Evolutionary conservation across 805 yeast species (phyloP).

Genomic region (Metschnikowia aberdeeniae): DNA sequence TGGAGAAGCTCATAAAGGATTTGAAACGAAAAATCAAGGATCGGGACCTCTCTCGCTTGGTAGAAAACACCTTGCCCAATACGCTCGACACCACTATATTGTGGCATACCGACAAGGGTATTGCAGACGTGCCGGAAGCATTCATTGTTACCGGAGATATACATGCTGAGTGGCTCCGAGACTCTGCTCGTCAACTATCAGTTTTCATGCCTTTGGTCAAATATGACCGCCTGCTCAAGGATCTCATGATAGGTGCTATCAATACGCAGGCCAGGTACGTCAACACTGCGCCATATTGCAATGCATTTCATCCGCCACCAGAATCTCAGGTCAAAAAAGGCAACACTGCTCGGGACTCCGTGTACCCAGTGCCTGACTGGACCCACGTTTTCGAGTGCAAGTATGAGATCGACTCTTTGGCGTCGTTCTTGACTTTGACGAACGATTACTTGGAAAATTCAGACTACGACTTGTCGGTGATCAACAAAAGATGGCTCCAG

Average conservation of each 20-base stretch:
- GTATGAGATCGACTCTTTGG: conserved; percentile 82
- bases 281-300: conserved; percentile 69
- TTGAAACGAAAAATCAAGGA: conserved; percentile 48
- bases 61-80: conserved; percentile 83
- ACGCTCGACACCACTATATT: conserved; percentile 83
- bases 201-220: conserved; percentile 63
- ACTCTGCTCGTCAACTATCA: conserved; percentile 77
- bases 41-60: conserved; percentile 65
- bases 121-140: conserved; percentile 42
- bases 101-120: conserved; percentile 47
- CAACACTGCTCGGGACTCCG: conserved; percentile 56
- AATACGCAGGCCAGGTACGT: conserved; percentile 70
- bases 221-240: conserved; percentile 46
- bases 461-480: conserved; percentile 42
- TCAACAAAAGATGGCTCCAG: conserved; percentile 49
- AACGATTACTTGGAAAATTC: conserved; percentile 65
- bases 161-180: conserved; percentile 91
- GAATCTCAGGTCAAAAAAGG: conserved; percentile 46
- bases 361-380: conserved; percentile 70
- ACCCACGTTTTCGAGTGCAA: conserved; percentile 78
- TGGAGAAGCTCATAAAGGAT: conserved; percentile 57
- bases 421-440: conserved; percentile 71
- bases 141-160: conserved; percentile 90
- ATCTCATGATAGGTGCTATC: conserved; percentile 71
- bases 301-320: conserved; percentile 86